Conservation (phyloP, 371 early-diverging fungal genomes). For the Apophysomyces ossiformis region DNA sequence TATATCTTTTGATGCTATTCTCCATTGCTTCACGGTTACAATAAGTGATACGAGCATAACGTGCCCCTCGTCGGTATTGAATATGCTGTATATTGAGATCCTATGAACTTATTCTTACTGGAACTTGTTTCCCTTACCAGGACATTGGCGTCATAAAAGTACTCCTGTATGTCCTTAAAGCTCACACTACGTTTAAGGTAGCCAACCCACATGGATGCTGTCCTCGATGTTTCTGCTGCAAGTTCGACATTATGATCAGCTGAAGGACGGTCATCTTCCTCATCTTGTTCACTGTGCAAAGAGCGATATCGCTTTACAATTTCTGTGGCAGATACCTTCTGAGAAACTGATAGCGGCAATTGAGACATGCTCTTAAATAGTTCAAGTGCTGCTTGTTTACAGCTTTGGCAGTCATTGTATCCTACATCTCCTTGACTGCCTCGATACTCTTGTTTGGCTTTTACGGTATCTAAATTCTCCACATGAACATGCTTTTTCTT, state of each 20-base stretch:
- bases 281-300: not conserved
- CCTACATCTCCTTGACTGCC: not conserved
- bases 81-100: not conserved
- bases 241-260: not conserved
- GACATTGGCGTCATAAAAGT: not conserved
- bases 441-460: not conserved
- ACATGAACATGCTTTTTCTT: not conserved
- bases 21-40: slow-evolving; percentile 1
- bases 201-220: slow-evolving; percentile 2
- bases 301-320: not conserved
- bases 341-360: not conserved
- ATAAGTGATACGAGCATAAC: not conserved
- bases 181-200: not conserved
- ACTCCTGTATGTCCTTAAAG: not conserved
- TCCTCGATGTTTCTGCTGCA: not conserved
- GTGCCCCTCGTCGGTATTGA: slow-evolving; percentile 1
- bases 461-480: not conserved
- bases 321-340: not conserved
- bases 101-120: not conserved
- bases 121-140: not conserved
- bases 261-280: not conserved
- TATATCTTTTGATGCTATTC: not conserved
- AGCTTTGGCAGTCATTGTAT: not conserved
- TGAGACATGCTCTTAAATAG: not conserved
- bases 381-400: not conserved